Evolutionary conservation across 2,329 filamentous ascomycete genomes (phyloP).

Genomic region (Trichoderma lentiforme): DNA sequence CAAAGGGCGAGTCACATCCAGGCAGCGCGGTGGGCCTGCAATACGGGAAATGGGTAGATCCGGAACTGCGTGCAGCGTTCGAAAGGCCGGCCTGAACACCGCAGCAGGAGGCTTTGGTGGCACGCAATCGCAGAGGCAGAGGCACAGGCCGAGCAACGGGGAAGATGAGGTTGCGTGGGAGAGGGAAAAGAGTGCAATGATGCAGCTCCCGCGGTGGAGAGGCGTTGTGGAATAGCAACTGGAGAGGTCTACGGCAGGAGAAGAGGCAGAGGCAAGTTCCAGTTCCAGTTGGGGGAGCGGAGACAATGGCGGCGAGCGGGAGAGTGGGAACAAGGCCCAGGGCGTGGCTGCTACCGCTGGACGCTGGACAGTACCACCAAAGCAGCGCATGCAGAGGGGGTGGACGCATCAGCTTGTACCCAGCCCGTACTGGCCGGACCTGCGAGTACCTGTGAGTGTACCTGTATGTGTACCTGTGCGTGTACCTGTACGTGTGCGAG

Average conservation of each 20-base stretch:
- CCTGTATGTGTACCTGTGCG: background rate
- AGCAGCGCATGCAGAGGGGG: background rate
- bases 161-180: conserved; percentile 17
- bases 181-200: conserved; percentile 21
- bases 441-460: background rate
- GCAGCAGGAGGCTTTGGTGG: conserved; percentile 18
- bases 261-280: conserved; percentile 24
- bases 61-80: conserved; percentile 21
- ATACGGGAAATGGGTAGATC: conserved; percentile 20
- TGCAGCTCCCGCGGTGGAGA: conserved; percentile 27
- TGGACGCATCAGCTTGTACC: background rate
- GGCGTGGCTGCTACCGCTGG: background rate
- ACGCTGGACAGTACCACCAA: background rate
- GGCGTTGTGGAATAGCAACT: background rate
- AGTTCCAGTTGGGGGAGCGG: conserved; percentile 30
- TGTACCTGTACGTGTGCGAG: background rate
- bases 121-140: conserved; percentile 14
- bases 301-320: conserved; percentile 32
- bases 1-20: conserved; percentile 22
- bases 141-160: background rate
- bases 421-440: background rate
- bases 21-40: conserved; percentile 24
- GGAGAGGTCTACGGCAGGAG: background rate
- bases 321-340: conserved; percentile 24
- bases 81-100: conserved; percentile 21